Base-by-base conservation (phyloP, 73 alveolate genomes). In the Diophrys sp. region DNA sequence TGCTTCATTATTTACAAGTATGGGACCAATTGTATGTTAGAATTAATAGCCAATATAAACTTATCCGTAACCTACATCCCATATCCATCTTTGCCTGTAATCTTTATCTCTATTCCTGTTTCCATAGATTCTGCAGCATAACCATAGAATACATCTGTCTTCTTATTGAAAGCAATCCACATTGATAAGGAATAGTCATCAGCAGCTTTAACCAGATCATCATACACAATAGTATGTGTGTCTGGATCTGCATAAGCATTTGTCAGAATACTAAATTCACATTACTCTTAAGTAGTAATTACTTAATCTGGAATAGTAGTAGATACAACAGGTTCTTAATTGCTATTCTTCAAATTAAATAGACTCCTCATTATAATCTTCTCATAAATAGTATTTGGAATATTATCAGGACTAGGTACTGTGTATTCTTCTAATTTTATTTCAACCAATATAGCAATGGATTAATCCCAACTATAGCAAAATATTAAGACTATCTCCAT, bases 291-390 rank as follows among this genome's bases (percentile, higher is more conserved):
- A 2, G 34, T 26, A 30, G 31, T 26, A 1, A 31, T 33, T 30
- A 23, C 26, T 2, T 71, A 55, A 2, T 34, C 56, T 5, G 79
- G 68, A 31, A 71, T 23, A 28, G 79, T 29, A 31, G 67, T 32
- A 28, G 62, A 31, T 28, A 55, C 79, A 1, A 32, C 79, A 23
- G 79, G 79, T n/a, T 71, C 79, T 2, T 34, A 30, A 32, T 71
- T 71, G 23, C 69, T 71, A 2, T 30, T 33, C 1, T 62, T 23
- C 2, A 71, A 11, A 28, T 14, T 24, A 31, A 71, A 71, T 0
- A 30, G 31, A 30, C 34, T 55, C 14, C 30, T 8, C 1, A 32
- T 55, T 11, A 18, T 44, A 44, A 18, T 18, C n/a, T 11, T 11
- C n/a, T 11, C 62, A 11, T 18, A 11, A 18, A 44, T 44, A 44